phyloP scores from a whole-genome alignment of 768 basidiomycete genomes.

The Suillus bovinus region DNA sequence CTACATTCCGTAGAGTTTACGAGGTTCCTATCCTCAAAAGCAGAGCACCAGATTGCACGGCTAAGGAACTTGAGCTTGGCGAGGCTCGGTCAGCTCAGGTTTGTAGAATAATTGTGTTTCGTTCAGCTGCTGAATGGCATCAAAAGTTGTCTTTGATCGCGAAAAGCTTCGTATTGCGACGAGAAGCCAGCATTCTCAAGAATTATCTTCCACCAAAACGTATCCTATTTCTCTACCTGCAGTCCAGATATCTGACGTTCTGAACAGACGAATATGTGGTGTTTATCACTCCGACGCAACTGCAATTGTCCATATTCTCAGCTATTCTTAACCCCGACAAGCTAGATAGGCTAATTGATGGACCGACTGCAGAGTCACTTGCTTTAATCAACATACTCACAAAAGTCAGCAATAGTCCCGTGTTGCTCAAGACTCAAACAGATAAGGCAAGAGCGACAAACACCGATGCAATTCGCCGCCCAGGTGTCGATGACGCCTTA shows the following conservation, averaged over 20 bases:
- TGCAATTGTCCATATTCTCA: slow-evolving; percentile 80
- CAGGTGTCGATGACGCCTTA: slow-evolving; percentile 59
- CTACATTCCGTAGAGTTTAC: slow-evolving; percentile 76
- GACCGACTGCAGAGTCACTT: slow-evolving; percentile 74
- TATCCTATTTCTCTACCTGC: slow-evolving; percentile 35
- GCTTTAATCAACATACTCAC: slow-evolving; percentile 78
- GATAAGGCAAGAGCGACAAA: slow-evolving; percentile 55
- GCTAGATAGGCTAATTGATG: slow-evolving; percentile 66
- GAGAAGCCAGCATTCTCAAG: slow-evolving; percentile 80
- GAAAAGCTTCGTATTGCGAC: slow-evolving; percentile 86
- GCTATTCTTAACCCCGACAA: slow-evolving; percentile 73
- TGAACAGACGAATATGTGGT: slow-evolving; percentile 92
- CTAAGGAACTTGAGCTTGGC: slow-evolving; percentile 76
- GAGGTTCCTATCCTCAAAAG: slow-evolving; percentile 87
- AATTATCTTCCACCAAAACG: slow-evolving; percentile 91
- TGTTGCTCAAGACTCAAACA: slow-evolving; percentile 77
- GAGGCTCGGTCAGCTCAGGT: slow-evolving; percentile 80
- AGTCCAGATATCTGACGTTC: slow-evolving; percentile 6
- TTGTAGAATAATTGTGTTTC: slow-evolving; percentile 6
- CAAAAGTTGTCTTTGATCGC: slow-evolving; percentile 68
- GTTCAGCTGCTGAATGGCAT: slow-evolving; percentile 1
- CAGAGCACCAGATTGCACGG: slow-evolving; percentile 71
- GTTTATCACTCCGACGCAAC: slow-evolving; percentile 85
- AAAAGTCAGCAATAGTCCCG: slow-evolving; percentile 93
- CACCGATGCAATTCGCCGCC: slow-evolving; percentile 42